A percentile compares a stretch with the other conserved stretches of the same genome.
Conservation (phyloP, 805 yeast genomes). For the Suhomyces sp. region DNA sequence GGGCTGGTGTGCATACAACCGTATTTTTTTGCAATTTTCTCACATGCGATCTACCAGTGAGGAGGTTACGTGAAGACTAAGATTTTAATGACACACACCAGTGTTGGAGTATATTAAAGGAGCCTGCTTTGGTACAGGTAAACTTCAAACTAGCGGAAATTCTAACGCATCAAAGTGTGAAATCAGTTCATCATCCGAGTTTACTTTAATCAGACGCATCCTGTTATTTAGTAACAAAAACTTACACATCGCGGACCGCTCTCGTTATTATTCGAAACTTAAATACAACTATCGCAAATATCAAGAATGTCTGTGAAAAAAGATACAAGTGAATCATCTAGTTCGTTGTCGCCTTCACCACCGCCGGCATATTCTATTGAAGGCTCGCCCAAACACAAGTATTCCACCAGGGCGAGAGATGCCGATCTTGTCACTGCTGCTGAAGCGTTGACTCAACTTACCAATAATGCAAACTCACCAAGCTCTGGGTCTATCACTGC, state of each 20-base stretch:
- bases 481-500: slow-evolving; percentile 10
- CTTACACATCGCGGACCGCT: too few relatives aligned
- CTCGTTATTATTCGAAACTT: too few relatives aligned
- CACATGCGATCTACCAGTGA: neutral
- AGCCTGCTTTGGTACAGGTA: neutral
- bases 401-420: slow-evolving; percentile 8
- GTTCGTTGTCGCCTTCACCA: slow-evolving; percentile 3
- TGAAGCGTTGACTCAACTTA: slow-evolving; percentile 40
- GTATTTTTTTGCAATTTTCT: neutral
- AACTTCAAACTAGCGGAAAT: neutral
- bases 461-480: slow-evolving; percentile 18
- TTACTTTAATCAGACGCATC: too few relatives aligned
- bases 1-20: neutral
- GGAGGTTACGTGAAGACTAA: neutral
- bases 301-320: neutral
- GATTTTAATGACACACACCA: neutral
- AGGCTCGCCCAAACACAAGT: slow-evolving; percentile 1
- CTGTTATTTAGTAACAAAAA: too few relatives aligned
- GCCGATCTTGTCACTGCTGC: slow-evolving; percentile 38
- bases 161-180: neutral
- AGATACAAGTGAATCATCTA: neutral
- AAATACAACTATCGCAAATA: too few relatives aligned
- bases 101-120: neutral
- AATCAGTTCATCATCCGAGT: neutral
- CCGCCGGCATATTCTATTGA: slow-evolving; percentile 1